These are phyloP conservation scores for Penicillium sclerotigenum DNA, from an alignment of 2,329 filamentous ascomycete genomes.

Conservation along the genomic window DNA sequence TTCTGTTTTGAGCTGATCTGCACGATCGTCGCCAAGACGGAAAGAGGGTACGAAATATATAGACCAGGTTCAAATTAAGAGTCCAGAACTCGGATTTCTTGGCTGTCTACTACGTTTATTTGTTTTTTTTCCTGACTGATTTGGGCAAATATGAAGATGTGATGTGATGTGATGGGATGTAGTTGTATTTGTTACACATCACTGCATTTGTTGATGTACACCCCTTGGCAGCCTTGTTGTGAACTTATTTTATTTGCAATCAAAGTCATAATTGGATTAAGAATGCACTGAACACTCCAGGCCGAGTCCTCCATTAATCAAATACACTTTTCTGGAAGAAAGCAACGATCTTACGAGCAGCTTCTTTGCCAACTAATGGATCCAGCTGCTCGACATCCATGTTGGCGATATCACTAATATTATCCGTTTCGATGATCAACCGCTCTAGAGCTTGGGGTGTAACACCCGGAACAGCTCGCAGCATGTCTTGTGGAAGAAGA, in stretches of 20 bases:
- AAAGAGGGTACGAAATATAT: too few relatives aligned
- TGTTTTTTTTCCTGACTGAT: not conserved
- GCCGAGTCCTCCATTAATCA: slow-evolving; percentile 34
- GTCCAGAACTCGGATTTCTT: slow-evolving; percentile 3
- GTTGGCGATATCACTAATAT: slow-evolving; percentile 78
- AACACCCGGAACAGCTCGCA: slow-evolving; percentile 78
- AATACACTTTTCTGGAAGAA: slow-evolving; percentile 73
- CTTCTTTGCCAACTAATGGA: slow-evolving; percentile 71
- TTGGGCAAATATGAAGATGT: not conserved
- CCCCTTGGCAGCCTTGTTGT: not conserved
- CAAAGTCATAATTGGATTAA: not conserved
- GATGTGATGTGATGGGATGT: not conserved
- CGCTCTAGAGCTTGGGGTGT: slow-evolving; percentile 73
- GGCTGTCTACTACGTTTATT: not conserved
- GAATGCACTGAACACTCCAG: not conserved
- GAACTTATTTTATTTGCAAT: not conserved
- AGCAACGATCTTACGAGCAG: slow-evolving; percentile 68
- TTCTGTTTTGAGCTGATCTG: slow-evolving; percentile 21
- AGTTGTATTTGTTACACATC: not conserved
- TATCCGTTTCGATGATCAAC: slow-evolving; percentile 70
- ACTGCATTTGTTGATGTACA: not conserved
- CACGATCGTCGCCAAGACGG: slow-evolving; percentile 21
- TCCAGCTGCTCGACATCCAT: slow-evolving; percentile 72
- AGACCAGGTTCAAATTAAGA: slow-evolving; percentile 2
- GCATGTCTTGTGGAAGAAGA: slow-evolving; percentile 84